Base-by-base conservation (phyloP, 208 protist genomes). In the Leishmania tropica region DNA sequence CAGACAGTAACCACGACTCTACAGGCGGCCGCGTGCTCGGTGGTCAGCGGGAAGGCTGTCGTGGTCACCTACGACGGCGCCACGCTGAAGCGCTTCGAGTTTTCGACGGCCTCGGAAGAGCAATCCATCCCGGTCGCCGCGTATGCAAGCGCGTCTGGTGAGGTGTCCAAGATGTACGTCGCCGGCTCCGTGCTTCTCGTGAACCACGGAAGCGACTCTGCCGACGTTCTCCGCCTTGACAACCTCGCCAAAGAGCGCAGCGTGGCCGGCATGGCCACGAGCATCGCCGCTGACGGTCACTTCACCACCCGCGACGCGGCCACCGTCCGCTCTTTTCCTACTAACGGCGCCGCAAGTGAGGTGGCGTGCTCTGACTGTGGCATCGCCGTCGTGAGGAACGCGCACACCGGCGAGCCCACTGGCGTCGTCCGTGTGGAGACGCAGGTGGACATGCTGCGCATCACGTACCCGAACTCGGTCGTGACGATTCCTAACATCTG, bases 101-200 rank as follows among this genome's bases (percentile, higher is more conserved):
- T 94, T 71, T 83, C 86, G 45, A 71, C 85, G 64, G 74, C 80
- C 0, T 81, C 82, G 2, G 87, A 89, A 28, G 88, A 89, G 21
- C 88, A 88, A 80, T 48, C 75, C 11, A 87, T 93, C 35, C 47
- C 56, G 13, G 76, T 75, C 7, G 77, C 71, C 5, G 48, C 75
- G 21, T 75, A 65, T 4, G 62, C 86, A 3, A 54, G 37, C 10
- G 13, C 84, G 17, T 11, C 64, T 13, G 79, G 40, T 28, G 60
- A 65, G 37, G 47, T 87, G 28, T 76, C 73, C 5, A 85, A 83
- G 45, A 67, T 90, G 60, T 64, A 81, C 53, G 3, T 89, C 10
- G 81, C 71, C 0, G 82, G 56, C 54, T 21, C 68, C 45, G 28
- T 56, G 21, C 64, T 92, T 6, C 62, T 84, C 62, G 83, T 85